phyloP scores from a whole-genome alignment of 164 flowering plant genomes.

The Nelumbo lutea region DNA sequence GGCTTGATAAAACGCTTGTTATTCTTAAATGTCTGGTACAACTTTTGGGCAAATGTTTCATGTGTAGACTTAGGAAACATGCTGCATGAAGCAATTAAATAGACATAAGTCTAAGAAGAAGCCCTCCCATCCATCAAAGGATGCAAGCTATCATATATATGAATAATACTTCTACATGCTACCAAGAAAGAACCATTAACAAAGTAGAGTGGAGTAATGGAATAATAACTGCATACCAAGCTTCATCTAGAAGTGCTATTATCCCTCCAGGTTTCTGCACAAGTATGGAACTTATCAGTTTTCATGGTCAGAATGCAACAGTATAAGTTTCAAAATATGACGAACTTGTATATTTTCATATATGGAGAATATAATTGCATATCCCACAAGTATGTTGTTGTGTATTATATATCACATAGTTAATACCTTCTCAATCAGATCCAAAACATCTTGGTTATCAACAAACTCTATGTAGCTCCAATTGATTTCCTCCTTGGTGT shows the following conservation, averaged over 20 bases:
- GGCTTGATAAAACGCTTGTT: constrained; percentile 90
- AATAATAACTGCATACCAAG: constrained; percentile 56
- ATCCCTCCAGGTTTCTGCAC: constrained; percentile 98
- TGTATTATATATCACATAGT: background rate
- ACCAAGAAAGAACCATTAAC: background rate
- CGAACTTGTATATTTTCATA: background rate
- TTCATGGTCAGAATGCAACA: background rate
- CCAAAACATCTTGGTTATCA: constrained; percentile 96
- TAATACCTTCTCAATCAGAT: constrained; percentile 86
- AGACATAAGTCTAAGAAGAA: constrained; percentile 1
- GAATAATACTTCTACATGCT: background rate
- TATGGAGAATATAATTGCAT: background rate
- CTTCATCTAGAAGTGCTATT: constrained; percentile 94
- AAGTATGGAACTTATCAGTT: constrained; percentile 8
- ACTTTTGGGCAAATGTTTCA: constrained; percentile 96
- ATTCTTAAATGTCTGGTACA: constrained; percentile 83
- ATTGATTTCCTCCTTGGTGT: constrained; percentile 81
- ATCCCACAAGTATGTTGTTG: background rate
- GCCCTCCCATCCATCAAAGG: background rate
- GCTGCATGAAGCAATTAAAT: constrained; percentile 39
- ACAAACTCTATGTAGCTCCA: constrained; percentile 99
- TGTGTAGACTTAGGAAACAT: constrained; percentile 99
- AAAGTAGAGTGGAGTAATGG: background rate
- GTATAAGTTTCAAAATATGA: background rate
- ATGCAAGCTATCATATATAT: background rate